Base-by-base conservation (phyloP, 1,139 yeast genomes). In the Lodderomyces orthopsilosis region DNA sequence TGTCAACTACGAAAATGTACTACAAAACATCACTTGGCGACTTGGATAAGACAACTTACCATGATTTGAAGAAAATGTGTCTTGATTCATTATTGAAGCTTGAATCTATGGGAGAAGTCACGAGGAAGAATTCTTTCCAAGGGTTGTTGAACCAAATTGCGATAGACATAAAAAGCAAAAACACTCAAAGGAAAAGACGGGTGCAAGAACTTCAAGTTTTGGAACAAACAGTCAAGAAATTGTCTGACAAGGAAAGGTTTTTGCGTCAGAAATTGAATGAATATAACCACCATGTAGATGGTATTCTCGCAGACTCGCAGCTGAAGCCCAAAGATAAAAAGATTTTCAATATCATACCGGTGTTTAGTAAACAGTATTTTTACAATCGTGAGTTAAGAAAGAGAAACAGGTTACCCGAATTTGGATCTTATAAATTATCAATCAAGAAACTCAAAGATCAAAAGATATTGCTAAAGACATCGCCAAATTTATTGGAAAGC, bases 351-450 rank as follows among this genome's bases (percentile, higher is more conserved):
- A 65, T 75, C 22, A 66, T 77, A 37, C 74, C 87, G 22, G 84
- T 85, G 2, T 86, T 88, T 63, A 82, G 91, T 32, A 84, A 81
- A 56, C 94, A 87, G 52, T 86, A 83, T 62, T 85, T 85, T 64
- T 86, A 85, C 56, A 85, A 83, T 56, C 69, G 91, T 28, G 89
- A 83, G 50, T 67, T 87, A 52, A 81, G 82, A 54, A 81, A 76
- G 63, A 62, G 79, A 40, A 88, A 93, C 27, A 70, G 83, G 38
- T 66, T 83, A 38, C 91, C 94, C 2, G 79, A 78, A 56, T 88
- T 84, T 61, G 96, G 96, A 7, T 86, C 94, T 1, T 88, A 82
- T 66, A 87, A 85, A 62, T 87, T 88, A 65, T 76, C 89, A 0
- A 84, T 89, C 3, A 83, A 86, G 48, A 85, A 83, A 54, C 70